Evolutionary conservation across 2,329 filamentous ascomycete species (phyloP).

Genomic region (Scedosporium boydii): DNA sequence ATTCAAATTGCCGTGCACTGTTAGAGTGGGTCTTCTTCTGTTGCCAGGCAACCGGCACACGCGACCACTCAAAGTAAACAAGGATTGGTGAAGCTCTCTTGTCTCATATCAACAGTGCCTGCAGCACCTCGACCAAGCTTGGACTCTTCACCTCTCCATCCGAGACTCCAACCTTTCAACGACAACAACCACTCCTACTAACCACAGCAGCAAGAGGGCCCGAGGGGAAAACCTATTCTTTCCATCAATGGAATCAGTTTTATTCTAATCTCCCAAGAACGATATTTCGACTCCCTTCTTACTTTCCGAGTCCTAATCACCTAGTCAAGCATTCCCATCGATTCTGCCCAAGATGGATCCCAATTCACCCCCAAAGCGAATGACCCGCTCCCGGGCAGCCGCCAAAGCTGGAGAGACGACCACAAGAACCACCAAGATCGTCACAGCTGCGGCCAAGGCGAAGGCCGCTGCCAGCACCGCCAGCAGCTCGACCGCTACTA

Average conservation of each 20-base stretch:
- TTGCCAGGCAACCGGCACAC: constrained; percentile 4
- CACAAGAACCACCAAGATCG: constrained; percentile 32
- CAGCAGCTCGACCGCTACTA: constrained; percentile 65
- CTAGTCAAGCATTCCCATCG: neutral
- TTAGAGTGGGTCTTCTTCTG: constrained; percentile 2
- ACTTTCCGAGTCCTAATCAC: neutral
- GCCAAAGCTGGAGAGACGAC: constrained; percentile 25
- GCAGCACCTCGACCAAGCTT: neutral
- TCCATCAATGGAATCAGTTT: constrained; percentile 1
- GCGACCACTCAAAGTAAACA: constrained; percentile 3
- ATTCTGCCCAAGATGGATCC: constrained; percentile 34
- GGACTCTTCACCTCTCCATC: neutral
- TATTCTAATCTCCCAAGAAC: neutral
- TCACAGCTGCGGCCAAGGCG: constrained; percentile 39
- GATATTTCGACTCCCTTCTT: neutral
- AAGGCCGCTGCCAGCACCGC: constrained; percentile 28
- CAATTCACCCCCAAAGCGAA: constrained; percentile 47
- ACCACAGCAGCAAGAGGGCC: neutral
- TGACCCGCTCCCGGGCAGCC: constrained; percentile 41
- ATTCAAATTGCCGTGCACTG: too few species aligned
- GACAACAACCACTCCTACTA: neutral
- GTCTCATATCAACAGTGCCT: neutral
- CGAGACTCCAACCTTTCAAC: neutral
- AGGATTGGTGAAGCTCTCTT: neutral
- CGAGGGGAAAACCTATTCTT: neutral